Conservation (phyloP, 257 asterid genomes). For the Salvia rosmarinus region DNA sequence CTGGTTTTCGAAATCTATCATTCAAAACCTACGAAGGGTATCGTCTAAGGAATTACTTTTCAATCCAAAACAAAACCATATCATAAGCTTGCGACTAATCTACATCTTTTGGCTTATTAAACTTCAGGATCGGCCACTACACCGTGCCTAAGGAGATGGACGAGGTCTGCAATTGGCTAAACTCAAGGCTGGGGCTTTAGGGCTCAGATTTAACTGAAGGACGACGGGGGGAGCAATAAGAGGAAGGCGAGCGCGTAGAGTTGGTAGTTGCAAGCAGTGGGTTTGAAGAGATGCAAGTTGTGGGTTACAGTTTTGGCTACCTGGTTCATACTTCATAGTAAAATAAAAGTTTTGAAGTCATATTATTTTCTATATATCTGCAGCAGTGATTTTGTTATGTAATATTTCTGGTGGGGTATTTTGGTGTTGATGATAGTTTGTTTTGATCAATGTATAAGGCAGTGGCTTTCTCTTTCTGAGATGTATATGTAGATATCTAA, state of each 20-base stretch:
- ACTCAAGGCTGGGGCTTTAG: slow-evolving; percentile 54
- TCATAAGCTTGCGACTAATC: neutral
- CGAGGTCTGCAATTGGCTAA: slow-evolving; percentile 82
- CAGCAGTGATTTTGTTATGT: slow-evolving; percentile 32
- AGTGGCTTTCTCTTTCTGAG: slow-evolving; percentile 23
- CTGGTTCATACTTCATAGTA: slow-evolving; percentile 24
- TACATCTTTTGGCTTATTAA: neutral
- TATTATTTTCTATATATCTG: slow-evolving; percentile 31
- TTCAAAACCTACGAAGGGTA: slow-evolving; percentile 82
- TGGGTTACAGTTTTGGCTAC: slow-evolving; percentile 42
- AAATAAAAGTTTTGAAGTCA: slow-evolving; percentile 30
- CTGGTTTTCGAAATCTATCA: slow-evolving; percentile 74
- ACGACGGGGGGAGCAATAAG: slow-evolving; percentile 36
- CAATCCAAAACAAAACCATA: neutral
- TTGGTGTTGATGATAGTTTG: slow-evolving; percentile 36
- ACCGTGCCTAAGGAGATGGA: slow-evolving; percentile 93
- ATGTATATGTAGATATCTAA: slow-evolving; percentile 20
- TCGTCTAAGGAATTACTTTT: neutral
- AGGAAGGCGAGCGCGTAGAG: slow-evolving; percentile 39
- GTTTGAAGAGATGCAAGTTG: slow-evolving; percentile 39
- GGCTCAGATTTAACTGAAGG: slow-evolving; percentile 32
- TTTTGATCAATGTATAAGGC: slow-evolving; percentile 34
- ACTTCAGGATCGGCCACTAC: slow-evolving; percentile 82
- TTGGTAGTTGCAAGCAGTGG: slow-evolving; percentile 36
- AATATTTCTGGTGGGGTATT: slow-evolving; percentile 29